A percentile compares a stretch with the other conserved stretches of the same genome.
phyloP scores from a whole-genome alignment of 495 filamentous ascomycete genomes.

The Parathielavia appendiculata region DNA sequence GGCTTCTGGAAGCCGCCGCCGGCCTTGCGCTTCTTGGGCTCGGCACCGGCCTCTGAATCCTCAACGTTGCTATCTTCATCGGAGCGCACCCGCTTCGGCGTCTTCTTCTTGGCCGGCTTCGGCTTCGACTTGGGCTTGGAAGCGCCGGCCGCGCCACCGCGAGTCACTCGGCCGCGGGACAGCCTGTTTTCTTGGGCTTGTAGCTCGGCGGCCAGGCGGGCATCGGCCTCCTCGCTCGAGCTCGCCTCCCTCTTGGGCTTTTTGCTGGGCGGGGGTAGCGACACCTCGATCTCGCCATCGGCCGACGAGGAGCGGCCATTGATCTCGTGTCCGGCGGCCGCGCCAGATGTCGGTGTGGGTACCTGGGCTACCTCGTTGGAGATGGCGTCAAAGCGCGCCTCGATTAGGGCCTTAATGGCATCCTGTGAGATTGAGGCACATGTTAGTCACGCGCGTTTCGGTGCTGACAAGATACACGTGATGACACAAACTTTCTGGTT shows the following conservation, averaged over 20 bases:
- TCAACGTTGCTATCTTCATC: conserved; percentile 78
- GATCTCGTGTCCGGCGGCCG: conserved; percentile 30
- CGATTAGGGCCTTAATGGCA: conserved; percentile 76
- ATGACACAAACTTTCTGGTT: conserved; percentile 66
- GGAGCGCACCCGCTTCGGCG: conserved; percentile 64
- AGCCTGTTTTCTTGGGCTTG: conserved; percentile 86
- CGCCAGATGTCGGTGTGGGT: conserved; percentile 33
- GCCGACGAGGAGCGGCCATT: conserved; percentile 37
- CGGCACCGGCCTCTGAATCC: conserved; percentile 48
- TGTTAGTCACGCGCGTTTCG: conserved; percentile 1
- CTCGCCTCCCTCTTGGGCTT: conserved; percentile 52
- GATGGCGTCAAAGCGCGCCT: conserved; percentile 82
- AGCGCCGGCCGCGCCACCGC: conserved; percentile 55
- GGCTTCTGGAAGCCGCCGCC: conserved; percentile 50
- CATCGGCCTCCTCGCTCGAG: conserved; percentile 66
- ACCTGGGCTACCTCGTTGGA: conserved; percentile 43
- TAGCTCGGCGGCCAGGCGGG: conserved; percentile 74
- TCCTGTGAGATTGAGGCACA: conserved; percentile 45
- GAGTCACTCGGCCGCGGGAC: conserved; percentile 58
- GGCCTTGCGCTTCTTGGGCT: conserved; percentile 46
- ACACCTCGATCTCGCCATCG: conserved; percentile 48
- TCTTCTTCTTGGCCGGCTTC: conserved; percentile 64
- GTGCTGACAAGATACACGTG: not conserved
- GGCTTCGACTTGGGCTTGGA: conserved; percentile 31
- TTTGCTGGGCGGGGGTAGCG: conserved; percentile 48